Percentiles rank a stretch among this genome's conserved stretches.
phyloP scores from a whole-genome alignment of 768 basidiomycete species.

The Hericium coralloides region DNA sequence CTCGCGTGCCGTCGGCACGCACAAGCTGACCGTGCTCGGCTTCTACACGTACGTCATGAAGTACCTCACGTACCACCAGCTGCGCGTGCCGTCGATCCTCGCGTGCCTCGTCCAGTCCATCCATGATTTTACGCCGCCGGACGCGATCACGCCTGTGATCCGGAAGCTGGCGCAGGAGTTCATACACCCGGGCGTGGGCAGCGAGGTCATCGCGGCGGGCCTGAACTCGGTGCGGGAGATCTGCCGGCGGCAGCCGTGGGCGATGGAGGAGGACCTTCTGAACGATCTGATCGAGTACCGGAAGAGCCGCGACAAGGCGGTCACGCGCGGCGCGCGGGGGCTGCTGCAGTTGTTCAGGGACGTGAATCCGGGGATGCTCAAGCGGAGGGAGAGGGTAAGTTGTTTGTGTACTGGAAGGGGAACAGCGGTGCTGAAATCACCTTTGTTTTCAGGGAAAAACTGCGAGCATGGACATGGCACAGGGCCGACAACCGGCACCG shows the following conservation, averaged over 20 bases:
- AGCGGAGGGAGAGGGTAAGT: constrained; percentile 74
- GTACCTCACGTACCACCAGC: constrained; percentile 87
- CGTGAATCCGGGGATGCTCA: constrained; percentile 89
- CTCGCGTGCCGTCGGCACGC: constrained; percentile 84
- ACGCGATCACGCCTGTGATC: constrained; percentile 81
- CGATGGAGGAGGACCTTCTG: constrained; percentile 91
- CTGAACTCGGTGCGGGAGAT: constrained; percentile 92
- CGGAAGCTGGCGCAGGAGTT: constrained; percentile 92
- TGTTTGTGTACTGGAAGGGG: constrained; percentile 25
- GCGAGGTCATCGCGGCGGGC: constrained; percentile 95
- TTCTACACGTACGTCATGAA: constrained; percentile 97
- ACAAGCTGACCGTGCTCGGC: constrained; percentile 87
- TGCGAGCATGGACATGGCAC: constrained; percentile 67
- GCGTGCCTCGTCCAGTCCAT: constrained; percentile 91
- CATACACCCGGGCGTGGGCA: constrained; percentile 93
- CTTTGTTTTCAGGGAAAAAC: constrained; percentile 65
- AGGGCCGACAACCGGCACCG: constrained; percentile 57
- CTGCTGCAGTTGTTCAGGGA: constrained; percentile 89
- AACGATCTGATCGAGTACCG: constrained; percentile 91
- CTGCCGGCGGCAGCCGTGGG: constrained; percentile 91
- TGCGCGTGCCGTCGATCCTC: constrained; percentile 87
- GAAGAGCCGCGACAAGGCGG: constrained; percentile 92
- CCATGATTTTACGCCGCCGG: constrained; percentile 92
- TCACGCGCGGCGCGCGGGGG: constrained; percentile 82
- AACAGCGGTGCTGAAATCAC: too few relatives aligned